Conservation (phyloP, 1,284 basidiomycete species). For the Rhodotorula glutinis region DNA sequence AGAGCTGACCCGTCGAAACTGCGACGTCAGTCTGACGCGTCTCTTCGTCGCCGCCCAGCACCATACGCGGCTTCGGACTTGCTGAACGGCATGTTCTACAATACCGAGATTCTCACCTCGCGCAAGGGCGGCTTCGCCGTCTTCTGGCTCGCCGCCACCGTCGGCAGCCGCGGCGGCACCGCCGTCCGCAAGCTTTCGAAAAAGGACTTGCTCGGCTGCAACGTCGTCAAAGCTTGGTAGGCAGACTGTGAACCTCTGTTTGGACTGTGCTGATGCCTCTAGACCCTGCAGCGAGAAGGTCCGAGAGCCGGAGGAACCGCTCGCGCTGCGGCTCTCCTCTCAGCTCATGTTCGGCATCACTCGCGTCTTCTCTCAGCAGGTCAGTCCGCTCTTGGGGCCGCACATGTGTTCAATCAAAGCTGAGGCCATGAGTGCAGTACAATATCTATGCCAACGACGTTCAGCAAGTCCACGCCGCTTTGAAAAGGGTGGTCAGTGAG, state of each 20-base stretch:
- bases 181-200: constrained; percentile 35
- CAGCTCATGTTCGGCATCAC: constrained; percentile 34
- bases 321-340: constrained; percentile 35
- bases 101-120: constrained; percentile 30
- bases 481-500: constrained; percentile 33
- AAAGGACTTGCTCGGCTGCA: constrained; percentile 38
- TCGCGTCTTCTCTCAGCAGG: constrained; percentile 36
- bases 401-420: too few species aligned
- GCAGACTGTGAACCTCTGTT: not conserved
- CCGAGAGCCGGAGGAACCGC: constrained; percentile 39
- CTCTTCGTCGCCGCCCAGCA: not conserved
- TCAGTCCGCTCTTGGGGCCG: too few species aligned
- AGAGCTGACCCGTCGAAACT: too few species aligned
- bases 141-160: constrained; percentile 42
- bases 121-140: constrained; percentile 37
- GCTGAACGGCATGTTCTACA: constrained; percentile 20
- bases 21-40: too few species aligned
- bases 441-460: constrained; percentile 33
- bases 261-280: not conserved
- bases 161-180: constrained; percentile 21
- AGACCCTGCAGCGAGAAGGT: constrained; percentile 32
- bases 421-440: constrained; percentile 11
- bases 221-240: constrained; percentile 39
- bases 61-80: too few species aligned
- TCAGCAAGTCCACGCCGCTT: constrained; percentile 22